These are phyloP conservation scores for Xylariomycetidae sp. DNA, from an alignment of 2,329 filamentous ascomycete genomes.

Conservation along the genomic window DNA sequence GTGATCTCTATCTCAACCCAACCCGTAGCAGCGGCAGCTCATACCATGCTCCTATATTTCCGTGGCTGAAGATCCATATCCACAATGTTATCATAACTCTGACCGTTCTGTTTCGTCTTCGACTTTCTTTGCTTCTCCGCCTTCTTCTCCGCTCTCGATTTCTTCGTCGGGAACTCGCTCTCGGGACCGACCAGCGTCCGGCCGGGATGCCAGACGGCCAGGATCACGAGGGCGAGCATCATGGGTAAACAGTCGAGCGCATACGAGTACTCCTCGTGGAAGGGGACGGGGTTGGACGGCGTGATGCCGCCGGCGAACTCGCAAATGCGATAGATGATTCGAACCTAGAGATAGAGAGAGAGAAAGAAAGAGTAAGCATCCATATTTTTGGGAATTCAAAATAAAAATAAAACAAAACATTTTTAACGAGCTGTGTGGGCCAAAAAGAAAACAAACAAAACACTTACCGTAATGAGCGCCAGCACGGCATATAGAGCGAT, in stretches of 20 bases:
- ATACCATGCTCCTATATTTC: too few species aligned
- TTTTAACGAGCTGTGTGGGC: too few species aligned
- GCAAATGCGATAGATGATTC: conserved; percentile 56
- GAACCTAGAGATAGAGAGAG: too few species aligned
- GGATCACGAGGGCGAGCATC: conserved; percentile 38
- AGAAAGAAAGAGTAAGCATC: too few species aligned
- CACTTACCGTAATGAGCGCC: conserved; percentile 29
- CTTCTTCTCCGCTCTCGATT: conserved; percentile 30
- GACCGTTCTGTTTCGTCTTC: too few species aligned
- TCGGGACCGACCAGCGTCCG: conserved; percentile 31
- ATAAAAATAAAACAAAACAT: too few species aligned
- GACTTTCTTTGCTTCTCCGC: conserved; percentile 27
- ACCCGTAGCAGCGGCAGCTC: too few species aligned
- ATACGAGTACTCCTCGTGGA: conserved; percentile 49
- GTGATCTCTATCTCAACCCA: too few species aligned
- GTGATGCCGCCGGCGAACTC: conserved; percentile 48
- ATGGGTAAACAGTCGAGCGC: conserved; percentile 51
- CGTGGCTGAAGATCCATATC: too few species aligned
- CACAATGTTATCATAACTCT: too few species aligned
- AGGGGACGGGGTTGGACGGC: conserved; percentile 39
- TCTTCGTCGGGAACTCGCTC: conserved; percentile 32
- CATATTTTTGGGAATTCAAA: too few species aligned
- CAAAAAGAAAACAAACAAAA: conserved; percentile 7
- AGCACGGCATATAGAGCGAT: conserved; percentile 30
- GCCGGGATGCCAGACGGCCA: conserved; percentile 38